Evolutionary conservation across 2,329 filamentous ascomycete species (phyloP).

Genomic region (Pestalotiopsis sp.): DNA sequence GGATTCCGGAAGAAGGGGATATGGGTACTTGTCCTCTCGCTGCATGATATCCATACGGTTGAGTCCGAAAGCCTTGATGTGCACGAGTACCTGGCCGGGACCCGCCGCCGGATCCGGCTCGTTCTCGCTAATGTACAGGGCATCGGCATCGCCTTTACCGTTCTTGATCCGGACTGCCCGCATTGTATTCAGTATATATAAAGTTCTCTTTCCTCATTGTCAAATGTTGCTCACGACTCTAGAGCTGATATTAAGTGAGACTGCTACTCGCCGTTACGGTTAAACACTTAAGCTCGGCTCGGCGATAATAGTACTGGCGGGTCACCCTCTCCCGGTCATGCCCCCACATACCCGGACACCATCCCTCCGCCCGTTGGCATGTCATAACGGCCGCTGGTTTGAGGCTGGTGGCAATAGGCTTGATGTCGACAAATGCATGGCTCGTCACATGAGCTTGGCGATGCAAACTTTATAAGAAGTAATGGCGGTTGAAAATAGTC

Average conservation of each 20-base stretch:
- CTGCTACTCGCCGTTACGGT: too few relatives aligned
- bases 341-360: neutral
- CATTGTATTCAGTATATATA: neutral
- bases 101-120: slow-evolving; percentile 1
- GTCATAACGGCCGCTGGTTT: too few relatives aligned
- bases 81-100: neutral
- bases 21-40: slow-evolving; percentile 4
- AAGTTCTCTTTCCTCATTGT: neutral
- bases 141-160: slow-evolving; percentile 1
- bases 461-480: neutral
- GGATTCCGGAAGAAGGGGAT: neutral
- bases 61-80: slow-evolving; percentile 3
- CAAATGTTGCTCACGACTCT: neutral
- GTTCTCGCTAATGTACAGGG: neutral
- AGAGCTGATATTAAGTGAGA: neutral
- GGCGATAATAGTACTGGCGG: neutral
- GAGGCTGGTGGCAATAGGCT: neutral
- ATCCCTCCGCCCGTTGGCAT: neutral
- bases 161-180: slow-evolving; percentile 1
- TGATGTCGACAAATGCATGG: neutral
- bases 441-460: neutral
- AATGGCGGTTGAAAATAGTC: neutral
- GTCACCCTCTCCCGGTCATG: neutral
- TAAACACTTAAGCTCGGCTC: neutral
- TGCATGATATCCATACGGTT: slow-evolving; percentile 7